phyloP scores from a whole-genome alignment of 331 rosid genomes.

The Erythrophleum ivorense region DNA sequence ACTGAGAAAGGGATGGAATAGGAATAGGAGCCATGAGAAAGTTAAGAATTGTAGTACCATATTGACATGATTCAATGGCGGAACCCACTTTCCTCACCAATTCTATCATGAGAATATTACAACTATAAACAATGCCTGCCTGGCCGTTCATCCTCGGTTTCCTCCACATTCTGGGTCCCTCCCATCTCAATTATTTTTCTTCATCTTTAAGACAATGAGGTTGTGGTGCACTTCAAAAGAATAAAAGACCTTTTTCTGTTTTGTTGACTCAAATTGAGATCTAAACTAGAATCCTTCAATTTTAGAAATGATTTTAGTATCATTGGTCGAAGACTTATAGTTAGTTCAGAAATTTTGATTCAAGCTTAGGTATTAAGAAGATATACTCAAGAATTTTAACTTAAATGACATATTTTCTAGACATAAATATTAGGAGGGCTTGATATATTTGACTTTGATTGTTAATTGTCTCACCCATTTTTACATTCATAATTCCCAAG shows the following conservation, averaged over 20 bases:
- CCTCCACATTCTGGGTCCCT: neutral
- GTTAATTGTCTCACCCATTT: too few species aligned
- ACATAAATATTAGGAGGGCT: too few species aligned
- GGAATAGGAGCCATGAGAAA: neutral
- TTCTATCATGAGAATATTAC: neutral
- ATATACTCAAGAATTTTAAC: too few species aligned
- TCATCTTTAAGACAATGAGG: neutral
- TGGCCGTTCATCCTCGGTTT: conserved; percentile 4
- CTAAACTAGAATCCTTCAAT: neutral
- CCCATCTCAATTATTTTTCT: neutral
- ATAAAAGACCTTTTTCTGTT: neutral
- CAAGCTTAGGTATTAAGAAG: too few species aligned
- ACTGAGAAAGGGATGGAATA: neutral
- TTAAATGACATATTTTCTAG: too few species aligned
- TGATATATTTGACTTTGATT: too few species aligned
- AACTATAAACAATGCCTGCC: neutral
- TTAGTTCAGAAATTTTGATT: too few species aligned
- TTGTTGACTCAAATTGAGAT: too few species aligned
- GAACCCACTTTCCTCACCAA: neutral
- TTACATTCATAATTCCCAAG: too few species aligned
- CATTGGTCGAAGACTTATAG: too few species aligned
- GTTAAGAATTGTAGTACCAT: neutral
- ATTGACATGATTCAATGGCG: neutral
- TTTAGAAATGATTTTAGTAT: neutral
- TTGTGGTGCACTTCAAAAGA: neutral